Evolutionary conservation across 1,284 basidiomycete species (phyloP), one percentile per base, ranked within the genome.

Genomic region (Hypsizygus ulmarius): DNA sequence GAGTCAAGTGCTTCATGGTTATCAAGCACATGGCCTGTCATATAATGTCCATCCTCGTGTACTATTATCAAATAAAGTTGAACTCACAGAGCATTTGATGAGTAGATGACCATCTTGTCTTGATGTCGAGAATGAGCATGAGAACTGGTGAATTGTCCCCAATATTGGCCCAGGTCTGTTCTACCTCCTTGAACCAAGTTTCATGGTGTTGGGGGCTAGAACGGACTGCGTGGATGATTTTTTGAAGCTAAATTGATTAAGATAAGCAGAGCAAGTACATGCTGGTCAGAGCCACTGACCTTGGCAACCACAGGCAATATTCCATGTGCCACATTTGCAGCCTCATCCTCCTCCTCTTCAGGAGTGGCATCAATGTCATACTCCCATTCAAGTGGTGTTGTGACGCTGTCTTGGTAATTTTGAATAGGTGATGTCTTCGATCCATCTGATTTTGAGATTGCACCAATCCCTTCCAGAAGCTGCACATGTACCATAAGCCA

Each of bases 1-100:
- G 21, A 32, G 39, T 56, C 27, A 12, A 58, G 10, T 2, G 36
- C 34, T 14, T 38, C 33, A 18, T 21, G 11, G 41, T 52, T 45
- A 18, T 50, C 38, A 16, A 58, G 38, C 10, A 52, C 57, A 27
- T 34, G 45, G 5, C 47, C 54, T 59, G n/a, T 29, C 10, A 16
- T 25, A 25, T 25, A 25, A 25, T 25, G 21, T 15, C n/a, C 30
- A 25, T 27, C 8, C 28, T 34, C 35, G 52, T 32, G 18, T 30
- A 32, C 10, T 28, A 11, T 27, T 45, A 16, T 15, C 29, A 33
- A 34, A 32, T 9, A 25, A 30, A 27, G 38, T 12, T 2, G 21
- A 43, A 47, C 55, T 37, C 34, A 57, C 41, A 39, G 12, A 60
- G 47, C 57, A 60, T 60, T 36, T 59, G 57, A 43, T 58, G 54